Evolutionary conservation across 2,329 filamentous ascomycete genomes (phyloP).

Genomic region (Ilyonectria robusta): DNA sequence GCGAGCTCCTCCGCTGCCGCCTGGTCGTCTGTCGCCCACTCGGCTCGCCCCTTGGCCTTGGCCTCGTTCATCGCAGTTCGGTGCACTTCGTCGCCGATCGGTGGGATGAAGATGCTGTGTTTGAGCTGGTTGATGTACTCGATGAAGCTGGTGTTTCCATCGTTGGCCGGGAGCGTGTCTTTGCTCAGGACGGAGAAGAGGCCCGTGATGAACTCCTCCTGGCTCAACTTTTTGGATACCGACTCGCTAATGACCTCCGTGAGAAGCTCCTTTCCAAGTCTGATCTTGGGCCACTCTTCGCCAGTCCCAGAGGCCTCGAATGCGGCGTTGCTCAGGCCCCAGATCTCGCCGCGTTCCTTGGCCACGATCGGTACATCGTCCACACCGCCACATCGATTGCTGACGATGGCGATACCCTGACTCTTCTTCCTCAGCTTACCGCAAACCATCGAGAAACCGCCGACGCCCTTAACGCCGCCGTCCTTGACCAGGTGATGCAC

Average conservation of each 20-base stretch:
- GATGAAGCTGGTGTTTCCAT: slow-evolving; percentile 63
- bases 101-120: slow-evolving; percentile 73
- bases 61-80: slow-evolving; percentile 61
- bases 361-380: slow-evolving; percentile 72
- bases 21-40: slow-evolving; percentile 57
- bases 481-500: slow-evolving; percentile 67
- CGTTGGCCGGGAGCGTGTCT: slow-evolving; percentile 66
- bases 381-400: slow-evolving; percentile 69
- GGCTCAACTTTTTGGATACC: slow-evolving; percentile 52
- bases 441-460: slow-evolving; percentile 77
- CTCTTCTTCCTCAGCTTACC: slow-evolving; percentile 67
- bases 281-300: slow-evolving; percentile 73
- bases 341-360: slow-evolving; percentile 64
- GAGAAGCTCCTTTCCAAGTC: slow-evolving; percentile 64
- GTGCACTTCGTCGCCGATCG: slow-evolving; percentile 66
- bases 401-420: slow-evolving; percentile 72
- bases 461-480: slow-evolving; percentile 70
- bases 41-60: slow-evolving; percentile 54
- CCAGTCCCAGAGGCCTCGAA: slow-evolving; percentile 61
- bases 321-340: slow-evolving; percentile 74
- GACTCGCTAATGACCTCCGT: slow-evolving; percentile 59
- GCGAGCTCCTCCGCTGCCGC: slow-evolving; percentile 55
- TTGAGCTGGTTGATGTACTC: slow-evolving; percentile 68
- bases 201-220: slow-evolving; percentile 64
- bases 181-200: slow-evolving; percentile 70